These are phyloP conservation scores for Solanum ossicruentum DNA, from an alignment of 257 asterid genomes.

Conservation along the genomic window DNA sequence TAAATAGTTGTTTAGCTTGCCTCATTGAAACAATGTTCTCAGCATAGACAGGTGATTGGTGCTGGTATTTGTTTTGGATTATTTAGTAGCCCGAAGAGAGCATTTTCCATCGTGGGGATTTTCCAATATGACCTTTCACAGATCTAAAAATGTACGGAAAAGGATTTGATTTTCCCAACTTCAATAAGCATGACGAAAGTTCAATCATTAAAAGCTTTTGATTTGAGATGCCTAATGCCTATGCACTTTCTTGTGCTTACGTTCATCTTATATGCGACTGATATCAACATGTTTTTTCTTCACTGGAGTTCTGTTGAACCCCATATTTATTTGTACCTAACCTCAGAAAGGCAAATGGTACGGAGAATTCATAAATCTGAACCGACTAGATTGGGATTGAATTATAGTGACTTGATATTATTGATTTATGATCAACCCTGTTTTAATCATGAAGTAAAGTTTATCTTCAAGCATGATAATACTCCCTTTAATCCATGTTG, in stretches of 20 bases:
- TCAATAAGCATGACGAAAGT: not conserved
- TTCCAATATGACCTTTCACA: not conserved
- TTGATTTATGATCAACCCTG: not conserved
- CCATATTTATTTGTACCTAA: not conserved
- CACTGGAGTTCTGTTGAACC: not conserved
- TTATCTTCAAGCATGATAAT: not conserved
- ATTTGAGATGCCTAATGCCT: not conserved
- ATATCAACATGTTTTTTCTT: not conserved
- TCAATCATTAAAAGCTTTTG: not conserved
- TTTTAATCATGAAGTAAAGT: not conserved
- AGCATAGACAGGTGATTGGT: not conserved
- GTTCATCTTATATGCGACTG: not conserved
- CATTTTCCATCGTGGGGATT: not conserved
- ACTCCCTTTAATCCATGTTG: not conserved
- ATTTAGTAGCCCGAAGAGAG: not conserved
- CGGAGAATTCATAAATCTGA: not conserved
- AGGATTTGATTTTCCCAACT: not conserved
- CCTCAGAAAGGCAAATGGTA: not conserved
- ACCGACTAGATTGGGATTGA: not conserved
- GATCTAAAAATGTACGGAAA: not conserved
- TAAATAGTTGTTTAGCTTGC: not conserved
- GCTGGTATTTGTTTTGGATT: not conserved
- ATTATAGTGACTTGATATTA: not conserved
- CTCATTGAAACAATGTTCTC: not conserved
- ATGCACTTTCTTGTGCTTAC: not conserved